Evolutionary conservation across 495 filamentous ascomycete species (phyloP), one percentile per base, ranked within the genome.

Genomic region (Penicillium canescens): DNA sequence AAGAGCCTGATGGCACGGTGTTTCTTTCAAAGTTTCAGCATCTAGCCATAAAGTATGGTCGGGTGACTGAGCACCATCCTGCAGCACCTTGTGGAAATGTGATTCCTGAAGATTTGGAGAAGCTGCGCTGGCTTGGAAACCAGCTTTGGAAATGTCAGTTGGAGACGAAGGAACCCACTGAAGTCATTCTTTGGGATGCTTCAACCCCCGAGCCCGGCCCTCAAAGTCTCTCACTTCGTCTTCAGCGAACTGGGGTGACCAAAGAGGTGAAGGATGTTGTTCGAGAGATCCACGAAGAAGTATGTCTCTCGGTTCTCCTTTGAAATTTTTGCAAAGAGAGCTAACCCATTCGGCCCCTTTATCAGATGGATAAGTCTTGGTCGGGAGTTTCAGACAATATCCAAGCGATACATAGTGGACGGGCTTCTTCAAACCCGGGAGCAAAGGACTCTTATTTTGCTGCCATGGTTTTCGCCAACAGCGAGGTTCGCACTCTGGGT

Each of bases 161-260:
- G 10, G 26, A 43, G 37, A 12, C 34, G 6, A 53, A 52, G 4
- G 14, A 57, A n/a, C 23, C 44, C 14, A 52, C 49, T 35, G 55
- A 57, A 35, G 55, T 53, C 5, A 44, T 57, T n/a, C 41, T 57
- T 7, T 57, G 55, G 55, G 55, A 57, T 36, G 55, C 43, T 10
- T 39, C 44, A 1, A 10, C 24, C 9, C 38, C 55, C 4, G 48
- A 57, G 16, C 49, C 49, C 6, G 31, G 24, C 3, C 31, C 31
- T 21, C 38, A 42, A 12, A 20, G 41, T 9, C 40, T 48, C 34
- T 12, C 40, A 3, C 50, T 57, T 28, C 26, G 18, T 4, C 26
- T 57, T 10, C 35, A 57, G 31, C 49, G 55, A 3, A 39, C 44
- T 9, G 55, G 55, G 10, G 50, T 41, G 21, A 53, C 49, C 4